phyloP scores from a whole-genome alignment of 768 basidiomycete genomes.

The Lactarius vividus region DNA sequence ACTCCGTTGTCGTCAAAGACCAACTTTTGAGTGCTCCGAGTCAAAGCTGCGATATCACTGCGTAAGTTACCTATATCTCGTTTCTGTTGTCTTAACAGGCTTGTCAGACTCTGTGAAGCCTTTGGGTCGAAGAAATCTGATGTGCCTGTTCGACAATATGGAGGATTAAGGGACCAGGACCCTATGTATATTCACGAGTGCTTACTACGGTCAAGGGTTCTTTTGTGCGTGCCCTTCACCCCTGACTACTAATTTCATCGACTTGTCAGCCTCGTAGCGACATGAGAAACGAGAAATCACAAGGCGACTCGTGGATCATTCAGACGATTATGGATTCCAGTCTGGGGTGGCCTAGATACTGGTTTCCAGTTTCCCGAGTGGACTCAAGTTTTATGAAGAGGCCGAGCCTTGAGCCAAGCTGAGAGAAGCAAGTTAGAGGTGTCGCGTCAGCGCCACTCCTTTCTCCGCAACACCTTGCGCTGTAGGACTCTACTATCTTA shows the following conservation, averaged over 20 bases:
- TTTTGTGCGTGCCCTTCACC: constrained; percentile 47
- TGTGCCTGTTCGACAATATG: constrained; percentile 86
- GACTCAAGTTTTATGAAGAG: constrained; percentile 99
- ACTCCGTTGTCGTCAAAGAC: constrained; percentile 13
- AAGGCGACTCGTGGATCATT: constrained; percentile 94
- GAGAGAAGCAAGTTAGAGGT: constrained; percentile 89
- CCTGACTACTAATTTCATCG: not conserved
- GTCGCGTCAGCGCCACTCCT: constrained; percentile 25
- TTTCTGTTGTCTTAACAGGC: not conserved
- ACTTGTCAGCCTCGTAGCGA: constrained; percentile 76
- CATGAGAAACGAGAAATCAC: constrained; percentile 98
- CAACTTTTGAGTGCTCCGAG: constrained; percentile 3
- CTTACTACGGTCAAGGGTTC: constrained; percentile 93
- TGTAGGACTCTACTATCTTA: constrained; percentile 83
- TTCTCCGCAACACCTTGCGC: not conserved
- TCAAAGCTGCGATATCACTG: constrained; percentile 16
- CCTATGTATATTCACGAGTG: constrained; percentile 83
- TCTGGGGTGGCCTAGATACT: constrained; percentile 91
- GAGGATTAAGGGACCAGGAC: constrained; percentile 91
- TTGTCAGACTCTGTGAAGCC: constrained; percentile 9
- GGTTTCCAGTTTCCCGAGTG: constrained; percentile 95
- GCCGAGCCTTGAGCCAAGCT: constrained; percentile 94
- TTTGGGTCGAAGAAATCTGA: constrained; percentile 40
- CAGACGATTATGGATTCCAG: constrained; percentile 95
- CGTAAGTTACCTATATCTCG: constrained; percentile 14